Evolutionary conservation across 371 early-diverging fungal genomes (phyloP), one percentile per base, ranked within the genome.

Genomic region (Fennellomyces sp.): DNA sequence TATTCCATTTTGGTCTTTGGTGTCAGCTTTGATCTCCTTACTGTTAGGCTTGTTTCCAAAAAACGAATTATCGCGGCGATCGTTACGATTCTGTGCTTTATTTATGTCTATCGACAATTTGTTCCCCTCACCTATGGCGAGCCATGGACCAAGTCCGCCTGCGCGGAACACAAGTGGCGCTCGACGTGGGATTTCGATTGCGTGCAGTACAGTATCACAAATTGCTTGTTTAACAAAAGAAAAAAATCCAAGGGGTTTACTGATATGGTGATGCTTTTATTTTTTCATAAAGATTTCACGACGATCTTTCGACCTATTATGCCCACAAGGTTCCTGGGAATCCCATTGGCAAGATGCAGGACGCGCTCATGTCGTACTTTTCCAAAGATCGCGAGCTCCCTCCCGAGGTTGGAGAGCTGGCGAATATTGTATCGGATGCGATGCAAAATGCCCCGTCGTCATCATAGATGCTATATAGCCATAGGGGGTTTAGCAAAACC

Each of bases 111-210:
- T 72, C 76, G 79, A 45, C 58, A 67, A 60, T 94, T 94, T 61
- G 76, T 91, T 33, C 94, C 96, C 5, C 61, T 97, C 15, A 85
- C 91, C 1, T 98, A 97, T 74, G 97, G 94, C 52, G 83, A 85
- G 12, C 71, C 86, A 15, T 94, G 95, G 87, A 84, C 91, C 2
- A 81, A 83, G 52, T 64, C 78, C 26, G 83, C 84, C 15, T 90
- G 90, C 61, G 67, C 88, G 61, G 69, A 79, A 17, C 82, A 89
- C 56, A 95, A 94, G 74, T 90, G 92, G 90, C 64, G 93, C 51
- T 74, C 70, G 13, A 83, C 89, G 1, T 98, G 98, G 98, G 77
- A 80, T 52, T 79, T 79, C 50, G 76, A 79, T 52, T 79, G 80
- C 60, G 63, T 63, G 5, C 72, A 67, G 80, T 73, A 60, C 59